Evolutionary conservation across 192 early-diverging fungal species (phyloP).

Genomic region (Coemansia sp.): DNA sequence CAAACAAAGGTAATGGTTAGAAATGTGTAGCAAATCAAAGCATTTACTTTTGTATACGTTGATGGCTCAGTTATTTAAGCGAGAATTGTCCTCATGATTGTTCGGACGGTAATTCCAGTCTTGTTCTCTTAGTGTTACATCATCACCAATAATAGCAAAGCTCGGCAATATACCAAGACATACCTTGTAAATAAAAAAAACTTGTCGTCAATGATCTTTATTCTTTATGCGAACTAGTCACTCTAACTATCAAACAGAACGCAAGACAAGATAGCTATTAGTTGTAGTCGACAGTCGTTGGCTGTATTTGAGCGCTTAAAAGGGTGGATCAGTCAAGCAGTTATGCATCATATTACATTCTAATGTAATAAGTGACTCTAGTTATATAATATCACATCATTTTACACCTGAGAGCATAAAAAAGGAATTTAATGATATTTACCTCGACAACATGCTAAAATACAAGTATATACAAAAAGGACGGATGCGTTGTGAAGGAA

Average conservation of each 20-base stretch:
- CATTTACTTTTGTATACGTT: not conserved
- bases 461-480: slow-evolving; percentile 6
- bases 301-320: not conserved
- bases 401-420: not conserved
- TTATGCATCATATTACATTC: slow-evolving; percentile 27
- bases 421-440: not conserved
- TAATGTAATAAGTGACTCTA: slow-evolving; percentile 50
- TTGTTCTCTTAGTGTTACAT: slow-evolving; percentile 66
- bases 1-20: not conserved
- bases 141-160: slow-evolving; percentile 18
- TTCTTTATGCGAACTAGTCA: not conserved
- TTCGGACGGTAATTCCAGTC: slow-evolving; percentile 82
- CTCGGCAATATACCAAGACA: not conserved
- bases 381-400: slow-evolving; percentile 53
- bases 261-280: not conserved
- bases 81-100: slow-evolving; percentile 67
- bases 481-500: not conserved
- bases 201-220: not conserved
- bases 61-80: slow-evolving; percentile 49
- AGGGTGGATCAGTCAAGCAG: slow-evolving; percentile 24
- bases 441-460: not conserved
- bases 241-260: not conserved
- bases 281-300: not conserved
- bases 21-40: slow-evolving; percentile 8
- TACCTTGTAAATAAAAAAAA: not conserved